Evolutionary conservation across 106 monocot genomes (phyloP).

Genomic region (Agapanthus africanus): DNA sequence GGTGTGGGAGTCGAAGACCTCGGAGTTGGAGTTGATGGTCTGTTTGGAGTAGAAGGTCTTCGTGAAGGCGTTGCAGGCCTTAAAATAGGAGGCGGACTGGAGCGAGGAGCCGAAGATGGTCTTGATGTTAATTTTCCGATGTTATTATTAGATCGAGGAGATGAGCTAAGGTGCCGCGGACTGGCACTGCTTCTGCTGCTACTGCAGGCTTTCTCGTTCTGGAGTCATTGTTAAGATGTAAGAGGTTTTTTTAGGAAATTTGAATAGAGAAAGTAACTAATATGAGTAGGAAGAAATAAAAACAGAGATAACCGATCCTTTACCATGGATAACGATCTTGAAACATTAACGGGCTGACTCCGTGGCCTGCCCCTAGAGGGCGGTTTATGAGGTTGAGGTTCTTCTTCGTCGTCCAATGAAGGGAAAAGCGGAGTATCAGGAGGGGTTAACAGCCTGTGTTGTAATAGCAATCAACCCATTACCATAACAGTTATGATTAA

Average conservation of each 20-base stretch:
- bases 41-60: slow-evolving; percentile 50
- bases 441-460: slow-evolving; percentile 88
- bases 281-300: not conserved
- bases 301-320: slow-evolving; percentile 6
- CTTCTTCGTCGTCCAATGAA: slow-evolving; percentile 73
- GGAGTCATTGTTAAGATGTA: slow-evolving; percentile 15
- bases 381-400: slow-evolving; percentile 29
- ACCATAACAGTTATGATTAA: not conserved
- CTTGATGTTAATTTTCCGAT: slow-evolving; percentile 40
- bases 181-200: slow-evolving; percentile 66
- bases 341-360: slow-evolving; percentile 53
- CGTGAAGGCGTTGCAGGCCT: slow-evolving; percentile 46
- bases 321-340: slow-evolving; percentile 45
- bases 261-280: too few species aligned
- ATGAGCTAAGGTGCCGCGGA: slow-evolving; percentile 60
- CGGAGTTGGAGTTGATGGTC: slow-evolving; percentile 46
- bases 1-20: slow-evolving; percentile 52
- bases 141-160: slow-evolving; percentile 47
- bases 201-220: slow-evolving; percentile 51
- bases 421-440: slow-evolving; percentile 95
- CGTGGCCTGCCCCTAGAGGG: slow-evolving; percentile 47
- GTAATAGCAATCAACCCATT: slow-evolving; percentile 3
- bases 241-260: not conserved
- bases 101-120: slow-evolving; percentile 50
- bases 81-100: slow-evolving; percentile 40